phyloP scores from a whole-genome alignment of 2,329 filamentous ascomycete genomes.

The Verticillium klebahnii region DNA sequence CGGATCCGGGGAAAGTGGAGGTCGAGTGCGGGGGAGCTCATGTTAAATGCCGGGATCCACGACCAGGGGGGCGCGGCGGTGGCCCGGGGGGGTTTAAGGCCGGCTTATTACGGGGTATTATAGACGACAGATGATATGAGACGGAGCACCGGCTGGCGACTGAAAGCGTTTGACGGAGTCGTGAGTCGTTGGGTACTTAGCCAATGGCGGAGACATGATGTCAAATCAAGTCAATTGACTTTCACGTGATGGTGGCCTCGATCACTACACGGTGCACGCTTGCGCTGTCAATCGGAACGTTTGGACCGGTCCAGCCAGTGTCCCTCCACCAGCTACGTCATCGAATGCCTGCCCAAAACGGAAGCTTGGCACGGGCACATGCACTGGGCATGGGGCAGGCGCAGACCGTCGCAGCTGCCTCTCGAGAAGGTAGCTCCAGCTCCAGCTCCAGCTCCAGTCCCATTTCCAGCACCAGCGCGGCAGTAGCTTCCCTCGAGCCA shows the following conservation, averaged over 20 bases:
- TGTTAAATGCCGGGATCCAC: background rate
- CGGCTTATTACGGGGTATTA: too few species aligned
- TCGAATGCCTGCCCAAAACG: background rate
- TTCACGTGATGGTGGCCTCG: background rate
- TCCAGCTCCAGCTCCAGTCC: background rate
- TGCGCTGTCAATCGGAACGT: background rate
- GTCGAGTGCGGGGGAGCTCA: background rate
- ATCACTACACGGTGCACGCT: background rate
- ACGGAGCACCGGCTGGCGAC: background rate
- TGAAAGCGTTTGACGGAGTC: background rate
- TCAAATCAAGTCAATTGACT: background rate
- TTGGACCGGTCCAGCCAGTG: background rate
- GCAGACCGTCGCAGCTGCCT: background rate
- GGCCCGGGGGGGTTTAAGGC: too few species aligned
- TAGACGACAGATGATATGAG: background rate
- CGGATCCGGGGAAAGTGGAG: constrained; percentile 1
- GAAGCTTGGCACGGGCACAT: background rate
- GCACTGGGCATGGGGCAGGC: background rate
- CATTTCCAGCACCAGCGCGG: background rate
- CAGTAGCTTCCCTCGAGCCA: too few species aligned
- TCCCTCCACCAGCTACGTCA: background rate
- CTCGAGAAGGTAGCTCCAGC: background rate
- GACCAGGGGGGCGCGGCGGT: background rate
- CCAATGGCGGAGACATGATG: background rate
- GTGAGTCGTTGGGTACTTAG: background rate